phyloP scores from a whole-genome alignment of 805 yeast genomes.

The Cyberlindnera galapagoensis region DNA sequence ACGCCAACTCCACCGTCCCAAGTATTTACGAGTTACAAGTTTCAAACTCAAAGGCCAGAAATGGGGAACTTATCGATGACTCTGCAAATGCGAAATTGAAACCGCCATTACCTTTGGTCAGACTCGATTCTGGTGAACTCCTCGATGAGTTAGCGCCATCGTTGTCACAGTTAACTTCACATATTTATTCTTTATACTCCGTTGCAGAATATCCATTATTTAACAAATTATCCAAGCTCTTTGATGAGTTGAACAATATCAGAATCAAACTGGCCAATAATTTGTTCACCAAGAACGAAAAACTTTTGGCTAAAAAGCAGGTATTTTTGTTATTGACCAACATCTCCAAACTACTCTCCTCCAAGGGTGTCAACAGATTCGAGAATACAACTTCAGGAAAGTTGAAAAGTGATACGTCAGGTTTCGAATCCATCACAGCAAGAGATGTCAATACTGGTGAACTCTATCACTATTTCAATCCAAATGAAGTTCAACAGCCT shows the following conservation, averaged over 20 bases:
- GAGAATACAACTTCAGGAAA: constrained; percentile 17
- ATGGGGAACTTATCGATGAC: constrained; percentile 21
- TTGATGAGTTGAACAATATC: constrained; percentile 50
- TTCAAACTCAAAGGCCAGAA: constrained; percentile 25
- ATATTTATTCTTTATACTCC: constrained; percentile 64
- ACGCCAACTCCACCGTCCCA: constrained; percentile 24
- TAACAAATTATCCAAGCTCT: constrained; percentile 46
- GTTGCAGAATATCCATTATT: constrained; percentile 63
- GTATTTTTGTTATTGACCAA: constrained; percentile 48
- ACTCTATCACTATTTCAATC: constrained; percentile 34
- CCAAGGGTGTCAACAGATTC: constrained; percentile 32
- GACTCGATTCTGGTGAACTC: constrained; percentile 37
- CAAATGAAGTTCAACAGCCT: constrained; percentile 24
- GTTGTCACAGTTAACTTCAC: constrained; percentile 50
- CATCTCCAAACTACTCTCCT: constrained; percentile 53
- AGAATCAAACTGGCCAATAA: constrained; percentile 45
- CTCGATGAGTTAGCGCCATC: constrained; percentile 53
- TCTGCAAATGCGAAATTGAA: constrained; percentile 26
- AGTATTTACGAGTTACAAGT: constrained; percentile 30
- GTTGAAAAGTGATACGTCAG: constrained; percentile 44
- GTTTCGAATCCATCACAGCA: constrained; percentile 61
- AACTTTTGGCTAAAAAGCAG: constrained; percentile 38
- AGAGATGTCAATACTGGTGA: constrained; percentile 58
- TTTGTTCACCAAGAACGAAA: constrained; percentile 50
- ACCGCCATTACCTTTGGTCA: constrained; percentile 53